phyloP scores from a whole-genome alignment of 805 yeast species.

The Blastobotrys terrestris region DNA sequence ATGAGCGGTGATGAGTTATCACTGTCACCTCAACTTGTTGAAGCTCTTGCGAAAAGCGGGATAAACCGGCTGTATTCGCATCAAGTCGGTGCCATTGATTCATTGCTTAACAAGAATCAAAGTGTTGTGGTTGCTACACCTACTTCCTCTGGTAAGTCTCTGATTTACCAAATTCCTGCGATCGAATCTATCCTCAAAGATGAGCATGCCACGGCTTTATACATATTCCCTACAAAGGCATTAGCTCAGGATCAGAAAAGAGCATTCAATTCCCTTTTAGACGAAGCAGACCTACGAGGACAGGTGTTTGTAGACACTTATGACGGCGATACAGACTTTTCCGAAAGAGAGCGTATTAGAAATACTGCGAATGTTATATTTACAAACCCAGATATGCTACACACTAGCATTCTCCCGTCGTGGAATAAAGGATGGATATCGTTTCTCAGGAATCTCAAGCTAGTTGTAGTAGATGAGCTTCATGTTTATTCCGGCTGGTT shows the following conservation, averaged over 20 bases:
- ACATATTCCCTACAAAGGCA: slow-evolving; percentile 94
- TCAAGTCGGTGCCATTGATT: slow-evolving; percentile 71
- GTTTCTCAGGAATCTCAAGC: slow-evolving; percentile 57
- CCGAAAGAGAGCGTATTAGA: slow-evolving; percentile 48
- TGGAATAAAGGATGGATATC: slow-evolving; percentile 61
- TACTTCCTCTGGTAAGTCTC: slow-evolving; percentile 93
- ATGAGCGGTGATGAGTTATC: background rate
- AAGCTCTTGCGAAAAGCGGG: slow-evolving; percentile 19
- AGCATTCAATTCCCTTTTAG: slow-evolving; percentile 48
- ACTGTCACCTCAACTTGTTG: background rate
- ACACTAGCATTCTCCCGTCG: slow-evolving; percentile 74
- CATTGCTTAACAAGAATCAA: slow-evolving; percentile 43
- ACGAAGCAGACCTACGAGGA: slow-evolving; percentile 28
- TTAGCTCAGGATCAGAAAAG: slow-evolving; percentile 94
- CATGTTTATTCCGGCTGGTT: slow-evolving; percentile 82
- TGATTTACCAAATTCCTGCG: slow-evolving; percentile 87
- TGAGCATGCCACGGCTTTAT: slow-evolving; percentile 57
- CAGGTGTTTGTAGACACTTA: slow-evolving; percentile 57
- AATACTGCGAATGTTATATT: slow-evolving; percentile 70
- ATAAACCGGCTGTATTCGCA: slow-evolving; percentile 63
- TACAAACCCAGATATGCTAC: slow-evolving; percentile 94
- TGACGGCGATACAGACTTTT: slow-evolving; percentile 86
- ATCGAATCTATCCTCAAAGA: slow-evolving; percentile 31
- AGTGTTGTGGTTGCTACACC: slow-evolving; percentile 89
- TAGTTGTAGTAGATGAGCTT: slow-evolving; percentile 75